phyloP scores from a whole-genome alignment of 176 grass and related monocot genomes.

The Tillandsia leiboldiana region DNA sequence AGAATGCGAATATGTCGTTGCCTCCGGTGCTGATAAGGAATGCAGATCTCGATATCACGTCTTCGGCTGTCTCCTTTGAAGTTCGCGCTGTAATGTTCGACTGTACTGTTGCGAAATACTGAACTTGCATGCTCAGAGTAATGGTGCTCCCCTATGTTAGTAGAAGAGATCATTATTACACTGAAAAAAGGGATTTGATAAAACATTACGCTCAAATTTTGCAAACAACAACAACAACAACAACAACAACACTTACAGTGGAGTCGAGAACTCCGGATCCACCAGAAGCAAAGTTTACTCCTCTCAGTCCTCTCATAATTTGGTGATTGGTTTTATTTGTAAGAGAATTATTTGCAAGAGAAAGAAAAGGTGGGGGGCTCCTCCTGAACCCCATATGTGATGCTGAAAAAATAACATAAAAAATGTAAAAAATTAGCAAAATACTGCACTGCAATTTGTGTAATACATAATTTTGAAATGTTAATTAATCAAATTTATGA shows the following conservation, averaged over 20 bases:
- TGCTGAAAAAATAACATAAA: conserved; percentile 24
- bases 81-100: conserved; percentile 1
- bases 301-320: conserved; percentile 30
- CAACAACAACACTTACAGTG: conserved; percentile 22
- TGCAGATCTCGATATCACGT: conserved; percentile 35
- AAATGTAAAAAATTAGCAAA: conserved; percentile 1
- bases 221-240: neutral
- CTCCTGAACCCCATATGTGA: conserved; percentile 40
- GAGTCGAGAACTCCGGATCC: conserved; percentile 46
- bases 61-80: conserved; percentile 5
- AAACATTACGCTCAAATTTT: neutral
- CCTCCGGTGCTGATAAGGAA: conserved; percentile 49
- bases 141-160: conserved; percentile 15
- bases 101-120: conserved; percentile 19
- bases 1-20: conserved; percentile 49
- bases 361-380: conserved; percentile 64
- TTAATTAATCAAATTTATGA: too few species aligned
- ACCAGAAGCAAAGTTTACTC: conserved; percentile 80
- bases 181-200: neutral
- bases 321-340: conserved; percentile 15
- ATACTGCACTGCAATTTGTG: neutral
- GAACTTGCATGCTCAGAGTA: conserved; percentile 25
- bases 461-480: neutral
- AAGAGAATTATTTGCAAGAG: conserved; percentile 7
- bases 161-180: neutral